Evolutionary conservation across 2,329 filamentous ascomycete genomes (phyloP).

Genomic region (Emericellopsis cladophorae): DNA sequence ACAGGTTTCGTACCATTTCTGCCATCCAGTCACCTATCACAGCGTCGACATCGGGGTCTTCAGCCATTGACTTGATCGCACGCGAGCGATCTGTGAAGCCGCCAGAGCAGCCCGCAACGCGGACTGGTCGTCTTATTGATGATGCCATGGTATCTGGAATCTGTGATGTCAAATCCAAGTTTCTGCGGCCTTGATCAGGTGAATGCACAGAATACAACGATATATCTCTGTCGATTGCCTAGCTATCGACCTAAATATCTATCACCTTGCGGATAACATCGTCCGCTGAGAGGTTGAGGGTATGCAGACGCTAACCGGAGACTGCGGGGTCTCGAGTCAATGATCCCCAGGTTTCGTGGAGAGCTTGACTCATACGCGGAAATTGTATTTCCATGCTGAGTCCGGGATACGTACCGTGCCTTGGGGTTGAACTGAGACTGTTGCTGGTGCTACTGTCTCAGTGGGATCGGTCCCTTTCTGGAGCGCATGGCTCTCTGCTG

Average conservation of each 20-base stretch:
- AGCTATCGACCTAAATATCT: background rate
- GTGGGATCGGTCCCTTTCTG: too few relatives aligned
- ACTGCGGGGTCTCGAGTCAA: background rate
- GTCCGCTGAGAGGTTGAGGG: background rate
- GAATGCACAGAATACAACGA: background rate
- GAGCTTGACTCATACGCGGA: background rate
- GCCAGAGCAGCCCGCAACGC: constrained; percentile 6
- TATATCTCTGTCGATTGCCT: background rate
- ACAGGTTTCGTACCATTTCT: constrained; percentile 3
- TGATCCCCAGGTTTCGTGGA: background rate
- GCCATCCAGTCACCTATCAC: constrained; percentile 4
- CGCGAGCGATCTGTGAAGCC: constrained; percentile 6
- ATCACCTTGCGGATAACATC: background rate
- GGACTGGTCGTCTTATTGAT: constrained; percentile 3
- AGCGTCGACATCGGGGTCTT: constrained; percentile 5
- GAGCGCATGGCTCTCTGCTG: too few relatives aligned
- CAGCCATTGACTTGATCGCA: constrained; percentile 3
- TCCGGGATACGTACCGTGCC: background rate
- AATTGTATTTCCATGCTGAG: background rate
- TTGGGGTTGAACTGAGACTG: too few relatives aligned
- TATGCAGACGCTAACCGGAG: background rate
- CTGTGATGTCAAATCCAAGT: background rate
- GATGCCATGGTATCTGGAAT: background rate
- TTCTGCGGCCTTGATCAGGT: background rate
- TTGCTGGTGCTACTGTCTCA: too few relatives aligned